Evolutionary conservation across 768 basidiomycete species (phyloP).

Genomic region (Leccinum imitatum): DNA sequence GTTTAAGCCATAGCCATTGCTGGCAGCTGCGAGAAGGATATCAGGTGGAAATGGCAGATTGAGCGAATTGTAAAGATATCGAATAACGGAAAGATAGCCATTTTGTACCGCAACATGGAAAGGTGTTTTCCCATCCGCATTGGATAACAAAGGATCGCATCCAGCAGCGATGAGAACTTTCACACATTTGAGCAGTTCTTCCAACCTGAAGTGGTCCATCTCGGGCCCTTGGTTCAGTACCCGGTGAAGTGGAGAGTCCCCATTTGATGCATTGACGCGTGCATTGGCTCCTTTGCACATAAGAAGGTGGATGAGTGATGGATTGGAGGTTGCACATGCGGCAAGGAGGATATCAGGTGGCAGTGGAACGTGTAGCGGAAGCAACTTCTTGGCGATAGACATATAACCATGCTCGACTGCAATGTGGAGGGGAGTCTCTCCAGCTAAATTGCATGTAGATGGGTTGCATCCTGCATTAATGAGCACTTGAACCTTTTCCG

Average conservation of each 20-base stretch:
- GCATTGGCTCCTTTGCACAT: not conserved
- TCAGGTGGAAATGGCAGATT: not conserved
- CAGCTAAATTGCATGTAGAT: not conserved
- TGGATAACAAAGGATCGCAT: not conserved
- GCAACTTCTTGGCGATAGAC: not conserved
- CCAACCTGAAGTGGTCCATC: too few relatives aligned
- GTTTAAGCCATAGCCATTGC: rapidly evolving
- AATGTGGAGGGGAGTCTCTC: not conserved
- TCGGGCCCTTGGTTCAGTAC: not conserved
- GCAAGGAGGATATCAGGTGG: not conserved
- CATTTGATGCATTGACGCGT: not conserved
- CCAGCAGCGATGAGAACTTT: not conserved
- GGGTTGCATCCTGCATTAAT: not conserved
- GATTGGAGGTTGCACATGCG: rapidly evolving
- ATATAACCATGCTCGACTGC: not conserved
- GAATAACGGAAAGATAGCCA: not conserved
- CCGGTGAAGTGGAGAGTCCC: not conserved
- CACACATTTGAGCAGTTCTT: not conserved
- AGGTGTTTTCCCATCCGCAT: not conserved
- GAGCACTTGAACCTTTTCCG: not conserved
- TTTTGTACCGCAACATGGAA: not conserved
- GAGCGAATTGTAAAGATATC: not conserved
- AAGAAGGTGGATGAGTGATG: not conserved
- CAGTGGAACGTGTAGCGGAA: not conserved
- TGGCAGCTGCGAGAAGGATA: not conserved